Evolutionary conservation across 805 yeast species (phyloP).

Genomic region (Starmera quercuum): DNA sequence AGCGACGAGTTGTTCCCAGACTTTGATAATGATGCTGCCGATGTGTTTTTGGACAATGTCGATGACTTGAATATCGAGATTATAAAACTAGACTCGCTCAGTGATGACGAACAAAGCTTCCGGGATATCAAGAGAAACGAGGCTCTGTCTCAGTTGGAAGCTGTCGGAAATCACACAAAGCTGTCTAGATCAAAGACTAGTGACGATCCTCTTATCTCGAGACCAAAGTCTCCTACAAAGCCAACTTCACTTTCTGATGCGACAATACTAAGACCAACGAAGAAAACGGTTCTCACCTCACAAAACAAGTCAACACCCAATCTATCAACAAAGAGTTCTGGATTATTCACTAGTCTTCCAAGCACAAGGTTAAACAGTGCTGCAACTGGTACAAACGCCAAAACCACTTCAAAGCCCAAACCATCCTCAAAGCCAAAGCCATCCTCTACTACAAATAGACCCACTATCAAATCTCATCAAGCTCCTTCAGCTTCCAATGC

Average conservation of each 20-base stretch:
- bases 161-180: constrained; percentile 14
- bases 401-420: constrained; percentile 5
- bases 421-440: constrained; percentile 4
- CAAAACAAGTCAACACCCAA: constrained; percentile 4
- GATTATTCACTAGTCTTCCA: background rate
- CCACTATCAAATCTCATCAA: background rate
- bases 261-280: constrained; percentile 1
- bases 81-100: background rate
- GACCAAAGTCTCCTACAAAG: constrained; percentile 1
- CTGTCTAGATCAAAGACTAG: constrained; percentile 8
- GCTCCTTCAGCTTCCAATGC: no score
- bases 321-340: background rate
- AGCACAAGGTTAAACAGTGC: background rate
- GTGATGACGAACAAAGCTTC: background rate
- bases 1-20: constrained; percentile 4
- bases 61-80: constrained; percentile 9
- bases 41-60: background rate
- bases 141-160: constrained; percentile 18
- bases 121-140: constrained; percentile 15
- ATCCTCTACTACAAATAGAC: background rate
- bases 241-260: background rate
- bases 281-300: constrained; percentile 1
- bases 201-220: background rate
- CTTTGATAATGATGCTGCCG: constrained; percentile 4
- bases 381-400: constrained; percentile 2